Evolutionary conservation across 2,329 filamentous ascomycete species (phyloP).

Genomic region (Botryotinia convoluta): DNA sequence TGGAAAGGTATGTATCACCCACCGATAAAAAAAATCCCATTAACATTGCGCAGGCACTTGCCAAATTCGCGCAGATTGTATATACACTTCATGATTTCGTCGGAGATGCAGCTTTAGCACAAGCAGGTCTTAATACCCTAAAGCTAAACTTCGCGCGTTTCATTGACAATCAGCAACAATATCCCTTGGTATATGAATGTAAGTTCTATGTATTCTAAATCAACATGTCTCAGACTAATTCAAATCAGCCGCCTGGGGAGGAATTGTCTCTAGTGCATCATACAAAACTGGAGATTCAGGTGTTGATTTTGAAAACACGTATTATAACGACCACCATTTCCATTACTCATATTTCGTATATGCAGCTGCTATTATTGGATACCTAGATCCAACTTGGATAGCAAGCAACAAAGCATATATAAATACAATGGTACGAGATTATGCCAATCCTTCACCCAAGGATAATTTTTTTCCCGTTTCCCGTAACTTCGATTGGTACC

Average conservation of each 20-base stretch:
- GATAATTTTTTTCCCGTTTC: constrained; percentile 80
- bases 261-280: constrained; percentile 72
- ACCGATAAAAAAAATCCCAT: constrained; percentile 33
- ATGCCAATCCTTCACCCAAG: constrained; percentile 68
- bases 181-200: constrained; percentile 60
- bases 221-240: neutral
- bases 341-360: constrained; percentile 90
- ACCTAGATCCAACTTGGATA: constrained; percentile 75
- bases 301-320: constrained; percentile 85
- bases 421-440: constrained; percentile 78
- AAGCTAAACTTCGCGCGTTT: constrained; percentile 67
- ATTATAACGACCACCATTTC: constrained; percentile 75
- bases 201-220: neutral
- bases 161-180: constrained; percentile 64
- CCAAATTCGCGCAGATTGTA: constrained; percentile 71
- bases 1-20: constrained; percentile 56
- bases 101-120: constrained; percentile 54
- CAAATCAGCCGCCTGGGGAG: constrained; percentile 66
- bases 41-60: constrained; percentile 53
- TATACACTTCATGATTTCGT: constrained; percentile 64
- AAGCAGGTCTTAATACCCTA: constrained; percentile 57
- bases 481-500: constrained; percentile 82
- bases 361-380: constrained; percentile 76
- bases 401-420: constrained; percentile 73
- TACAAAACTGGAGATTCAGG: constrained; percentile 67